Evolutionary conservation across 306 rosid genomes (phyloP).

Genomic region (Inga leiocalycina): DNA sequence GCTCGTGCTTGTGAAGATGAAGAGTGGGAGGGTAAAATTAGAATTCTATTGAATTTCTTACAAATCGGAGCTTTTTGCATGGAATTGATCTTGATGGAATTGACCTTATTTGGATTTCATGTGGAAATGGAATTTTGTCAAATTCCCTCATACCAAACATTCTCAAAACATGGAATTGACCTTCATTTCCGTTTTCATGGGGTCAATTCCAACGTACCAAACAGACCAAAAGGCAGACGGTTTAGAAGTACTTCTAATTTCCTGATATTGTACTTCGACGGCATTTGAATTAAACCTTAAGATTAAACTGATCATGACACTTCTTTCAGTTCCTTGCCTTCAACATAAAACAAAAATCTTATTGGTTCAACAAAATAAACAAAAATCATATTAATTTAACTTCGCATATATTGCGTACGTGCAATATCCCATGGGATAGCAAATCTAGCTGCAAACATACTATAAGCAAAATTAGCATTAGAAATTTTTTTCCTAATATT

Average conservation of each 20-base stretch:
- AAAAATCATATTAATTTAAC: not conserved
- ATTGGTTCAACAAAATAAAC: not conserved
- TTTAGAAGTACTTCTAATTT: constrained; percentile 51
- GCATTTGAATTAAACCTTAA: constrained; percentile 51
- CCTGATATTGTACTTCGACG: constrained; percentile 66
- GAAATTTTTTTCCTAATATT: not conserved
- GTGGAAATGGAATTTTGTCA: too few species aligned
- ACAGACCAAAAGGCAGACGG: constrained; percentile 44
- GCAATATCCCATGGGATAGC: not conserved
- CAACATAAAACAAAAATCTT: not conserved
- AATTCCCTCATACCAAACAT: too few species aligned
- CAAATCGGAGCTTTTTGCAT: too few species aligned
- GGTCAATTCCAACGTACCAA: too few species aligned
- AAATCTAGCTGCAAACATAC: not conserved
- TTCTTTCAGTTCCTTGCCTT: constrained; percentile 27
- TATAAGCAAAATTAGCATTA: not conserved
- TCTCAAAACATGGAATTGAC: too few species aligned
- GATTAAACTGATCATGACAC: constrained; percentile 42
- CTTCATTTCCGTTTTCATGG: too few species aligned
- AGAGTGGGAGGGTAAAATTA: too few species aligned
- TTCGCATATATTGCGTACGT: not conserved
- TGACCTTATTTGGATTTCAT: too few species aligned
- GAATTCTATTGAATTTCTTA: too few species aligned
- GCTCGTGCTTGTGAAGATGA: too few species aligned
- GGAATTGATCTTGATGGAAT: too few species aligned